These are phyloP conservation scores for Colletotrichum musae DNA, from an alignment of 2,329 filamentous ascomycete species.

Conservation along the genomic window DNA sequence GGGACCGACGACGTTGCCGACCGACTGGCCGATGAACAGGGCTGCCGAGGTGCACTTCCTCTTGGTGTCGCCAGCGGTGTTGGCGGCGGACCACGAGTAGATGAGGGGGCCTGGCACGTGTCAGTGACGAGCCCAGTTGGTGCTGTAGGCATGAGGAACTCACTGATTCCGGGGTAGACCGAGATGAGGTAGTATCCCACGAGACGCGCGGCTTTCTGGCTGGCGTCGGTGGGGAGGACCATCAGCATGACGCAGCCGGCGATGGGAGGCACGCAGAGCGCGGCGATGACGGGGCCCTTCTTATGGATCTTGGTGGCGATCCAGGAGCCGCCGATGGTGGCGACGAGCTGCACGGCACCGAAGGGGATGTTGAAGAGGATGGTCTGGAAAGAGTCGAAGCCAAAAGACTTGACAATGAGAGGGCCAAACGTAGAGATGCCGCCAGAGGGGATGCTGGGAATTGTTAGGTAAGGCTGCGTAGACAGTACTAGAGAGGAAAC, in stretches of 20 bases:
- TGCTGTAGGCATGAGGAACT: background rate
- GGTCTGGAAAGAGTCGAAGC: constrained; percentile 68
- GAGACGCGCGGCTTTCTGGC: constrained; percentile 64
- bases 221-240: constrained; percentile 59
- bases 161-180: constrained; percentile 65
- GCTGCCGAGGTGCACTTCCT: constrained; percentile 74
- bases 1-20: constrained; percentile 76
- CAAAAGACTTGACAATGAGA: constrained; percentile 71
- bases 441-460: constrained; percentile 62
- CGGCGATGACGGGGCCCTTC: constrained; percentile 68
- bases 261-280: constrained; percentile 70
- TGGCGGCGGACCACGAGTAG: constrained; percentile 70
- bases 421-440: constrained; percentile 73
- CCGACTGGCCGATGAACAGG: constrained; percentile 71
- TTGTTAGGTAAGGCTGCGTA: too few relatives aligned
- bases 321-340: constrained; percentile 71
- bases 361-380: constrained; percentile 75
- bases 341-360: constrained; percentile 71
- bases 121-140: too few relatives aligned
- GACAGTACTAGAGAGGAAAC: too few relatives aligned
- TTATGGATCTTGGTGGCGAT: constrained; percentile 67
- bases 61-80: constrained; percentile 77
- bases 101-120: constrained; percentile 64
- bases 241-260: constrained; percentile 69
- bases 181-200: constrained; percentile 73